Conservation (phyloP, 441 rosid genomes). For the Aleurites moluccanus region DNA sequence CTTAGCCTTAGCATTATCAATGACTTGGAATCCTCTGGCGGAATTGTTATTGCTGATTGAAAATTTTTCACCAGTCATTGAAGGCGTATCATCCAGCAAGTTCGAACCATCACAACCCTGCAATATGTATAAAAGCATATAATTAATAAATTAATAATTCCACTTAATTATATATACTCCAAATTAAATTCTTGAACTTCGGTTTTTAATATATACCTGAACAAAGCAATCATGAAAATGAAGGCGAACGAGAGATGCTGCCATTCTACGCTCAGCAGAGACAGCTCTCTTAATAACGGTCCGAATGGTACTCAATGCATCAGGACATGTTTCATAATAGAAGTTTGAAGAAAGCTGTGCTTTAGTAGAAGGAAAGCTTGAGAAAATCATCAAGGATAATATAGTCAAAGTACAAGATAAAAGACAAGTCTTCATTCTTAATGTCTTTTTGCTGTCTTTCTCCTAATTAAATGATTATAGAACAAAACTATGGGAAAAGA, state of each 20-base stretch:
- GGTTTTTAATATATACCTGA: conserved; percentile 28
- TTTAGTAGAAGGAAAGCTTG: conserved; percentile 13
- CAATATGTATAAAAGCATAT: not conserved
- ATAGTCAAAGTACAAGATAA: not conserved
- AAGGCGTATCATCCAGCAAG: conserved; percentile 42
- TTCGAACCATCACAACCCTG: conserved; percentile 71
- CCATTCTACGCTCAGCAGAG: conserved; percentile 46
- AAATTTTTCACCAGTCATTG: conserved; percentile 46
- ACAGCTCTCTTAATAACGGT: conserved; percentile 36
- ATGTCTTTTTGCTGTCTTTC: not conserved
- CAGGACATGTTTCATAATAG: conserved; percentile 45
- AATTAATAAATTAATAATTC: too few species aligned
- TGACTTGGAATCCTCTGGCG: conserved; percentile 49
- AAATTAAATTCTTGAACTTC: too few species aligned
- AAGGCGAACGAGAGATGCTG: conserved; percentile 58
- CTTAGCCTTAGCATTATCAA: conserved; percentile 42
- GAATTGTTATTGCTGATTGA: conserved; percentile 34
- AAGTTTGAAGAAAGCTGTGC: conserved; percentile 48
- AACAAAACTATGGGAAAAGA: not conserved
- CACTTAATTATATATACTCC: too few species aligned
- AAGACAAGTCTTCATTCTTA: not conserved
- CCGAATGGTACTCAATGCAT: conserved; percentile 43
- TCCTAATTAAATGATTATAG: not conserved
- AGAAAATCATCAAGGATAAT: not conserved
- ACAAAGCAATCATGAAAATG: conserved; percentile 68